phyloP scores from a whole-genome alignment of 179 eudicot species.

The Beta macrorhiza region DNA sequence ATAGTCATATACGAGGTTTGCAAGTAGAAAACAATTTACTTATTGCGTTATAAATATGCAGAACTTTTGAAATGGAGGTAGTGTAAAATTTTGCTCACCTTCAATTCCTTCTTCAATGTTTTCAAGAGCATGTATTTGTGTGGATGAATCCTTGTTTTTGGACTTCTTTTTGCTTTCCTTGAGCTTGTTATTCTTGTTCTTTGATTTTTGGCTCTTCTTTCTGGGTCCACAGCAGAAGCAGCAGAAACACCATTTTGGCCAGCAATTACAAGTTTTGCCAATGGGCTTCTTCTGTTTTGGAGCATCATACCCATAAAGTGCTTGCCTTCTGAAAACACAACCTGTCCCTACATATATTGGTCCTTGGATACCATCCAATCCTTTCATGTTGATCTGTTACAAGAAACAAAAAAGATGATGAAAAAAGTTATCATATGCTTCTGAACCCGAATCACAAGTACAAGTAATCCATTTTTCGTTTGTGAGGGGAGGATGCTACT shows the following conservation, averaged over 20 bases:
- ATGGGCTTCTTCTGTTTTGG: conserved; percentile 67
- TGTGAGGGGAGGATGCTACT: conserved; percentile 22
- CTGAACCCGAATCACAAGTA: neutral
- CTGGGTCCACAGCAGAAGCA: conserved; percentile 55
- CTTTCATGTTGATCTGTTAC: conserved; percentile 91
- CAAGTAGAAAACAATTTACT: neutral
- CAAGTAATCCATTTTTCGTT: neutral
- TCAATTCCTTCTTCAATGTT: conserved; percentile 78
- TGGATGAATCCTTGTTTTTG: conserved; percentile 56
- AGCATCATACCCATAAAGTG: conserved; percentile 87
- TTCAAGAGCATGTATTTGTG: conserved; percentile 76
- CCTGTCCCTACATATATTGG: conserved; percentile 97
- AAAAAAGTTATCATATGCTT: neutral
- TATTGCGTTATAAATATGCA: neutral
- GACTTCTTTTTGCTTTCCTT: conserved; percentile 41
- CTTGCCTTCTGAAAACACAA: conserved; percentile 88
- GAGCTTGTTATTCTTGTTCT: conserved; percentile 47
- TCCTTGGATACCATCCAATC: conserved; percentile 96
- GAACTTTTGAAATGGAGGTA: neutral
- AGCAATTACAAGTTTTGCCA: conserved; percentile 86
- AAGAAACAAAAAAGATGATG: neutral
- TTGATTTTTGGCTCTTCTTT: conserved; percentile 51
- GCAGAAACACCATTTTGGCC: conserved; percentile 81
- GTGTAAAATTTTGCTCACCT: conserved; percentile 39
- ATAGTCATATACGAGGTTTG: neutral